These are phyloP conservation scores for Zanthoxylum bungeanum DNA, from an alignment of 345 rosid genomes.

Conservation along the genomic window DNA sequence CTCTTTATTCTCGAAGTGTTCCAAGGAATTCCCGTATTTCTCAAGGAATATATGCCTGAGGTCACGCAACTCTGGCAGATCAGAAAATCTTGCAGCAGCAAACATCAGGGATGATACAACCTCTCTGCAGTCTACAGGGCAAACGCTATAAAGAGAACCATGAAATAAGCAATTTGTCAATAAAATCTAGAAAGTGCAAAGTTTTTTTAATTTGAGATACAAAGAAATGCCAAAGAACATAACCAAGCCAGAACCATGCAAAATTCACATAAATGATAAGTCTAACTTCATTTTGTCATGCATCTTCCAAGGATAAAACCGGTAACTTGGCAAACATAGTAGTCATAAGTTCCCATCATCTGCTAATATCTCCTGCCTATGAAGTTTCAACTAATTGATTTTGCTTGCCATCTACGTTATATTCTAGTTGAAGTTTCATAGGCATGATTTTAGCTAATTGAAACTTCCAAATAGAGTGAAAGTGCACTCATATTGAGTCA, in stretches of 20 bases:
- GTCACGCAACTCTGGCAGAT: too few species aligned
- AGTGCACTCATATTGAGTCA: not conserved
- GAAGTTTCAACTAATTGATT: not conserved
- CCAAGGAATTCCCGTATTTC: constrained; percentile 70
- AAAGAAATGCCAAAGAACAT: not conserved
- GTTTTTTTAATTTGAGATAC: not conserved
- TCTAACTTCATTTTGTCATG: not conserved
- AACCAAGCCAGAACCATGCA: not conserved
- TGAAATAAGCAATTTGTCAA: constrained; percentile 4
- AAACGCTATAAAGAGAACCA: constrained; percentile 42
- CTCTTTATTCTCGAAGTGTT: constrained; percentile 64
- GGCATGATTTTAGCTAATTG: too few species aligned
- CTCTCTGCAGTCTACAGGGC: constrained; percentile 87
- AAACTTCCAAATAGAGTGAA: not conserved
- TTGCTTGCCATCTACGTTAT: too few species aligned
- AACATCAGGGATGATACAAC: too few species aligned
- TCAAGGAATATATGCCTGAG: constrained; percentile 80
- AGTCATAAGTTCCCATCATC: not conserved
- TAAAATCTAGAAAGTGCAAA: not conserved
- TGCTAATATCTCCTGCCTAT: not conserved
- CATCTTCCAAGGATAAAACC: not conserved
- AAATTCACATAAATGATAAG: not conserved
- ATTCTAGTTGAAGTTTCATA: too few species aligned
- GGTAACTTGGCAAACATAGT: not conserved
- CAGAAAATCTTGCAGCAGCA: too few species aligned